Conservation (phyloP, 2,329 filamentous ascomycete species). For the Erysiphe pisi region DNA sequence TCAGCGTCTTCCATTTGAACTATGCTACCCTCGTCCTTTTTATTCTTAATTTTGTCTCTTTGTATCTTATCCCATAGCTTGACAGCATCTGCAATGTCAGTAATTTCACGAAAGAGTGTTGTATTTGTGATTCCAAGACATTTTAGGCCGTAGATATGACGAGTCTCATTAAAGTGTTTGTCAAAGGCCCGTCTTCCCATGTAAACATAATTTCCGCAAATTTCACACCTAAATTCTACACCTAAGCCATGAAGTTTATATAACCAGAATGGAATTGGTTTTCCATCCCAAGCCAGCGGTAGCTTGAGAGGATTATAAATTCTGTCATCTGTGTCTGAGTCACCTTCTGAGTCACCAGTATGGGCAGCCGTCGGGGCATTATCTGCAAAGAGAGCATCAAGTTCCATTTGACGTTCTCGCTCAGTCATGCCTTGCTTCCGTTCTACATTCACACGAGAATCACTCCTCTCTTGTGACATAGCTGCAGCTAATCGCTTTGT, state of each 20-base stretch:
- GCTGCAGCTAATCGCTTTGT: slow-evolving; percentile 67
- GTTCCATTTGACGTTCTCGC: slow-evolving; percentile 83
- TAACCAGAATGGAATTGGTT: slow-evolving; percentile 97
- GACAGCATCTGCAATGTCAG: slow-evolving; percentile 76
- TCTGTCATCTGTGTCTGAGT: slow-evolving; percentile 68
- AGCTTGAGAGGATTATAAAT: slow-evolving; percentile 97
- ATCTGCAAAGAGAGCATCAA: slow-evolving; percentile 71
- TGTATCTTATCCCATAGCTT: slow-evolving; percentile 90
- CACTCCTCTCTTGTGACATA: slow-evolving; percentile 77
- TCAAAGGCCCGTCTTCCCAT: slow-evolving; percentile 94
- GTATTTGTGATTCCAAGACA: slow-evolving; percentile 90
- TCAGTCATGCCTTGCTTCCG: slow-evolving; percentile 97
- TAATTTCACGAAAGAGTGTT: slow-evolving; percentile 86
- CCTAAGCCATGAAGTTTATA: slow-evolving; percentile 94
- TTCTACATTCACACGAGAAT: slow-evolving; percentile 90
- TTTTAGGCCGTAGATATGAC: slow-evolving; percentile 87
- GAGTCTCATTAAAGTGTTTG: slow-evolving; percentile 93
- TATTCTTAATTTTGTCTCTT: slow-evolving; percentile 67
- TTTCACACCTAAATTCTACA: slow-evolving; percentile 89
- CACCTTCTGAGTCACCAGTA: slow-evolving; percentile 48
- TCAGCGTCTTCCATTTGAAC: slow-evolving; percentile 98
- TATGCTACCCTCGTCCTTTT: slow-evolving; percentile 66
- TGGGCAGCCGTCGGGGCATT: slow-evolving; percentile 38
- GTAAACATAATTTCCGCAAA: slow-evolving; percentile 98
- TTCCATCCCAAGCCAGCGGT: slow-evolving; percentile 94